Percentiles rank a stretch among this genome's conserved stretches.
phyloP scores from a whole-genome alignment of 1,284 basidiomycete species.

The Salmacisia buchloeana region DNA sequence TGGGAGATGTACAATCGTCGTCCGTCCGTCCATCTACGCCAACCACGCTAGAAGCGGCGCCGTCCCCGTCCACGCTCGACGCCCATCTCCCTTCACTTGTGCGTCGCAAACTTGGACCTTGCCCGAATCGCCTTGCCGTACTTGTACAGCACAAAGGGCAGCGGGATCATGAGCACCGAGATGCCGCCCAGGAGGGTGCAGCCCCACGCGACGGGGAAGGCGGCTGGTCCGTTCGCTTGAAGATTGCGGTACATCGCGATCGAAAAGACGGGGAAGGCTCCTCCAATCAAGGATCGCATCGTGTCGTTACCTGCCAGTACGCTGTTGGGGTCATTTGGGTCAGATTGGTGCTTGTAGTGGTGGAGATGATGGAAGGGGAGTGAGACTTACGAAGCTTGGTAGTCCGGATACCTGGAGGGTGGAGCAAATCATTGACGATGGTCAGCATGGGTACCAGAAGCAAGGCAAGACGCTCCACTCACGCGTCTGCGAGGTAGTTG shows the following conservation, averaged over 20 bases:
- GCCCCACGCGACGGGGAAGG: conserved; percentile 36
- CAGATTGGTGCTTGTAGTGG: background rate
- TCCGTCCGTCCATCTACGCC: too few species aligned
- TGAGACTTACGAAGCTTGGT: conserved; percentile 4
- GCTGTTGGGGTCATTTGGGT: background rate
- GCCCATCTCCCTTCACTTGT: background rate
- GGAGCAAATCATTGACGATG: background rate
- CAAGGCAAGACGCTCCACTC: too few species aligned
- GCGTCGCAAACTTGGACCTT: conserved; percentile 22
- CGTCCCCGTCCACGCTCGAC: too few species aligned
- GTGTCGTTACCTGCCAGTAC: conserved; percentile 37
- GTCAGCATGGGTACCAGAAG: background rate
- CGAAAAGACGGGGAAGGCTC: conserved; percentile 29
- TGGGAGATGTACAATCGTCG: too few species aligned
- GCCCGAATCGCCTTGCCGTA: conserved; percentile 33
- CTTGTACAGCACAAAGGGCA: conserved; percentile 31
- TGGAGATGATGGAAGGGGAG: background rate
- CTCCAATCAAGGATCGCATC: conserved; percentile 30
- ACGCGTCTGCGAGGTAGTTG: conserved; percentile 15
- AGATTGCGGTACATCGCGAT: conserved; percentile 36
- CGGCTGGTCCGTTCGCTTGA: conserved; percentile 24
- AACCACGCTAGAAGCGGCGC: too few species aligned
- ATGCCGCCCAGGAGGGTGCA: conserved; percentile 33
- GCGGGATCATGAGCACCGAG: conserved; percentile 25
- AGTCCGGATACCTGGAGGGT: background rate